Evolutionary conservation across 192 early-diverging fungal genomes (phyloP).

Genomic region (Jimgerdemannia lactiflua): DNA sequence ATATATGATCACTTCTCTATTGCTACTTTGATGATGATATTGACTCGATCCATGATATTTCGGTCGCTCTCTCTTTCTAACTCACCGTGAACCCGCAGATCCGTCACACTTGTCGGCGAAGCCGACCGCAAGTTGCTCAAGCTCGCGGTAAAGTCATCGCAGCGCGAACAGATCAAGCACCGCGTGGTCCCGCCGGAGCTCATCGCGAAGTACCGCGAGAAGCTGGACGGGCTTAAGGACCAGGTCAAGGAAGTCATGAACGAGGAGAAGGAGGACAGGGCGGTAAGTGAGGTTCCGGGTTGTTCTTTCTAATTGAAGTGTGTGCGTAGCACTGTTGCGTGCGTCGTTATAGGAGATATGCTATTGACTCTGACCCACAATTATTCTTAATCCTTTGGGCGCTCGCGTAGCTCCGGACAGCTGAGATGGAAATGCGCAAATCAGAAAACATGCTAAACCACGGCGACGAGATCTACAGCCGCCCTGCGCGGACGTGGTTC

Average conservation of each 20-base stretch:
- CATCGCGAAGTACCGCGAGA: conserved; percentile 70
- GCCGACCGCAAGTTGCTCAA: conserved; percentile 92
- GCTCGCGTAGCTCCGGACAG: conserved; percentile 46
- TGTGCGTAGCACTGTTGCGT: too few species aligned
- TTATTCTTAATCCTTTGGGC: too few species aligned
- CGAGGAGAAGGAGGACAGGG: conserved; percentile 80
- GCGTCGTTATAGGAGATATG: too few species aligned
- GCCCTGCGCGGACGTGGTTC: conserved; percentile 96
- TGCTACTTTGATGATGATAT: too few species aligned
- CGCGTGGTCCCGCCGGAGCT: conserved; percentile 82
- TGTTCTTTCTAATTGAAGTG: too few species aligned
- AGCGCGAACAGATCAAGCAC: conserved; percentile 77
- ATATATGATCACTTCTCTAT: background rate
- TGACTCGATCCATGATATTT: background rate
- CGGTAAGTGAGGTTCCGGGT: conserved; percentile 1
- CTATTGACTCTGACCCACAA: too few species aligned
- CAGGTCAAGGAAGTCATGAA: conserved; percentile 65
- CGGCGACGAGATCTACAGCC: conserved; percentile 81
- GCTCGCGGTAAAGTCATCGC: conserved; percentile 83
- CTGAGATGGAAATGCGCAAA: conserved; percentile 92
- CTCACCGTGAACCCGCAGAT: conserved; percentile 27
- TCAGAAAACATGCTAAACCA: conserved; percentile 81
- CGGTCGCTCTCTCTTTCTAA: conserved; percentile 5
- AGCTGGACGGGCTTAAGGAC: conserved; percentile 64
- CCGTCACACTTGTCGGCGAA: conserved; percentile 91